Conservation (phyloP, 352 stramenopile species). For the Globisporangium uncinulatum region DNA sequence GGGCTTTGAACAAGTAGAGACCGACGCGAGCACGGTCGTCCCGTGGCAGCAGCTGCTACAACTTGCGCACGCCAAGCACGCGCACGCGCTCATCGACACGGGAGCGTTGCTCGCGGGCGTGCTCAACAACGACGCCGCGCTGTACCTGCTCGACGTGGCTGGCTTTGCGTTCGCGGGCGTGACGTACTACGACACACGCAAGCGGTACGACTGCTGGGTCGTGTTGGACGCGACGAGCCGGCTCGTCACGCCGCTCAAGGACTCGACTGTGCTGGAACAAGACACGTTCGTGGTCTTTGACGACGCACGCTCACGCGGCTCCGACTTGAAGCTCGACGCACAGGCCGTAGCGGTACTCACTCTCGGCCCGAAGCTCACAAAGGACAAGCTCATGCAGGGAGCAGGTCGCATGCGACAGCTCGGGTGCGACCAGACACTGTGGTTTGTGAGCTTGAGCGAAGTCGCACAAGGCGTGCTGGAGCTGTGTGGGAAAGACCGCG, state of each 20-base stretch:
- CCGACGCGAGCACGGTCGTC: slow-evolving; percentile 3
- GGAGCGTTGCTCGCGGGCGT: slow-evolving; percentile 75
- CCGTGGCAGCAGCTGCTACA: slow-evolving; percentile 46
- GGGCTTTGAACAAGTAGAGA: slow-evolving; percentile 27
- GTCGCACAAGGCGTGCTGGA: slow-evolving; percentile 45
- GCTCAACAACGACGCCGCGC: slow-evolving; percentile 39
- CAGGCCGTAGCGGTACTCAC: slow-evolving; percentile 76
- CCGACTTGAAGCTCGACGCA: slow-evolving; percentile 83
- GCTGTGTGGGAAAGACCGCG: slow-evolving; percentile 3
- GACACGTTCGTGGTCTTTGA: slow-evolving; percentile 91
- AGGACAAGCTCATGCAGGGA: slow-evolving; percentile 93
- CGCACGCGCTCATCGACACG: slow-evolving; percentile 81
- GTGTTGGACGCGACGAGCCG: slow-evolving; percentile 57
- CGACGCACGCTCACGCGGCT: slow-evolving; percentile 80
- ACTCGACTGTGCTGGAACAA: slow-evolving; percentile 65
- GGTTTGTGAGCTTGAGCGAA: slow-evolving; percentile 62
- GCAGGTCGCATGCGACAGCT: slow-evolving; percentile 83
- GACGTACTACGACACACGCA: slow-evolving; percentile 75
- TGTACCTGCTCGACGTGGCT: slow-evolving; percentile 30
- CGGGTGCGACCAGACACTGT: slow-evolving; percentile 57
- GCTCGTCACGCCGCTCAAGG: slow-evolving; percentile 38
- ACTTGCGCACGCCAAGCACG: slow-evolving; percentile 26
- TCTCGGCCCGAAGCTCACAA: slow-evolving; percentile 79
- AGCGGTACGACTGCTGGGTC: slow-evolving; percentile 62
- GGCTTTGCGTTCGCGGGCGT: slow-evolving; percentile 45